Evolutionary conservation across 2,329 filamentous ascomycete genomes (phyloP).

Genomic region (Aspergillus novofumigatus): DNA sequence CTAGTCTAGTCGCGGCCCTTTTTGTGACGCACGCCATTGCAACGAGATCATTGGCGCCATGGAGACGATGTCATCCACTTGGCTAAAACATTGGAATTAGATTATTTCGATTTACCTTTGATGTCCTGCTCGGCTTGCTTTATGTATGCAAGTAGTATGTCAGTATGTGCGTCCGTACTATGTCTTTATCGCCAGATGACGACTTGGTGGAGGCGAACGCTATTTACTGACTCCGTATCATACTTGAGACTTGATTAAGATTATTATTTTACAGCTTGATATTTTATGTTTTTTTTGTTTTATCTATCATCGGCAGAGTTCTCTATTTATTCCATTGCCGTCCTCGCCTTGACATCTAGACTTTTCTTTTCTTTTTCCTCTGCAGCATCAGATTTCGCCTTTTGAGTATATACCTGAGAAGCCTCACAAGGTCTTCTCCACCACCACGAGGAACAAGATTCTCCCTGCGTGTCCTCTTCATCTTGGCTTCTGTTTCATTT

Average conservation of each 20-base stretch:
- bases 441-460: neutral
- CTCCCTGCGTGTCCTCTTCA: too few relatives aligned
- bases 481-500: neutral
- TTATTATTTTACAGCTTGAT: too few relatives aligned
- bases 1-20: slow-evolving; percentile 5
- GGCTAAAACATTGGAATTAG: neutral
- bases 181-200: slow-evolving; percentile 1
- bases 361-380: slow-evolving; percentile 5
- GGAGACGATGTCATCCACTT: slow-evolving; percentile 19
- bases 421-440: neutral
- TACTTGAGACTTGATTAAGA: too few relatives aligned
- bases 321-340: neutral
- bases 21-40: slow-evolving; percentile 16
- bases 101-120: neutral
- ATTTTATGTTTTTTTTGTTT: neutral
- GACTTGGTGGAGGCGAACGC: slow-evolving; percentile 3
- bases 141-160: neutral
- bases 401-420: neutral
- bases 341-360: neutral
- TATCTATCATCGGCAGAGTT: neutral
- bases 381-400: neutral
- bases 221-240: too few relatives aligned
- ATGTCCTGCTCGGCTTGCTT: neutral
- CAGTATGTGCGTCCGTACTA: neutral
- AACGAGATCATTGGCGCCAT: slow-evolving; percentile 17